Percentiles rank a stretch among this genome's conserved stretches.
phyloP scores from a whole-genome alignment of 768 basidiomycete genomes.

The Dioszegia crocea region DNA sequence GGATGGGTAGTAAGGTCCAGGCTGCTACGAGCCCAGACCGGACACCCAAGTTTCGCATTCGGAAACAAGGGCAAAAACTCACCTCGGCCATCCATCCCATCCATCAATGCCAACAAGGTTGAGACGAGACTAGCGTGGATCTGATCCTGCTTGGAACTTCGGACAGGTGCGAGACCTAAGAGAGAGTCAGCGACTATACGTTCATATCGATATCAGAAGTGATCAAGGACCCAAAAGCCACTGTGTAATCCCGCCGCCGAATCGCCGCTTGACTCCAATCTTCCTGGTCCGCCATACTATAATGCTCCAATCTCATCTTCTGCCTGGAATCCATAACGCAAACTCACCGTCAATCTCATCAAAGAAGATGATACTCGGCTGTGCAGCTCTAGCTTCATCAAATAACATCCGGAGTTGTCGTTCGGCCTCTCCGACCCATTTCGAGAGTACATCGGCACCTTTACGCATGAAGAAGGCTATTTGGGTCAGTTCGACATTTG shows the following conservation, averaged over 20 bases:
- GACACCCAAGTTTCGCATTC: no score
- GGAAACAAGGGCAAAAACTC: slow-evolving; percentile 11
- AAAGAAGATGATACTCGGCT: slow-evolving; percentile 98
- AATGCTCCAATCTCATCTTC: no score
- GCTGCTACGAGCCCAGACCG: no score
- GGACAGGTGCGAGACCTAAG: slow-evolving; percentile 79
- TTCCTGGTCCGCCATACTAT: no score
- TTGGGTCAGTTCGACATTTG: slow-evolving; percentile 6
- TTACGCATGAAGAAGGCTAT: slow-evolving; percentile 99
- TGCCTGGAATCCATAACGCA: no score
- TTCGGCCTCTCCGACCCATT: slow-evolving; percentile 99
- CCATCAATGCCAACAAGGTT: slow-evolving; percentile 93
- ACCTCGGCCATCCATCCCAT: slow-evolving; percentile 96
- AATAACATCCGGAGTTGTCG: slow-evolving; percentile 90
- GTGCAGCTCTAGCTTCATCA: slow-evolving; percentile 86
- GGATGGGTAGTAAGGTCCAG: not conserved
- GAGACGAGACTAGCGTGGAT: slow-evolving; percentile 97
- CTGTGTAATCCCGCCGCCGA: no score
- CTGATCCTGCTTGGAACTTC: slow-evolving; percentile 98
- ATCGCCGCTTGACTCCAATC: no score
- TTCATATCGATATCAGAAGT: no score
- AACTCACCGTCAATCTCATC: slow-evolving; percentile 88
- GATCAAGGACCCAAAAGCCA: no score
- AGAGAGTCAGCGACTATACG: no score
- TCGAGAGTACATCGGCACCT: slow-evolving; percentile 93